phyloP scores from a whole-genome alignment of 805 yeast genomes.

The Metschnikowia gelsemii region DNA sequence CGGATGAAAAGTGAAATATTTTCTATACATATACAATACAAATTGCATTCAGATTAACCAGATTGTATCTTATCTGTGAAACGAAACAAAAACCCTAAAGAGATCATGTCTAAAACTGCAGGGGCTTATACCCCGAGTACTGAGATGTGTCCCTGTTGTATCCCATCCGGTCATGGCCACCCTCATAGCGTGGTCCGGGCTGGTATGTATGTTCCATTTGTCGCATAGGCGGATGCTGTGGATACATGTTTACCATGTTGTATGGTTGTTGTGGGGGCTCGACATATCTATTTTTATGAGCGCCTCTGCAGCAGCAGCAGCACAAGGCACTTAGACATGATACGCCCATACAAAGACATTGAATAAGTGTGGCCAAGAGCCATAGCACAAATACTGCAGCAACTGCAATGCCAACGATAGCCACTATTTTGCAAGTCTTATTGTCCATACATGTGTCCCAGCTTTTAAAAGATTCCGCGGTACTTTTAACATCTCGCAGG shows the following conservation, averaged over 20 bases:
- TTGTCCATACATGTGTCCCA: conserved; percentile 86
- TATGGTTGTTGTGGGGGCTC: conserved; percentile 25
- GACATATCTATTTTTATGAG: conserved; percentile 20
- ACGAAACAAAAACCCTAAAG: not conserved
- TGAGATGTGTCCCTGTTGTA: conserved; percentile 10
- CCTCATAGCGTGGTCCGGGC: conserved; percentile 10
- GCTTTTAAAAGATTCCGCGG: conserved; percentile 53
- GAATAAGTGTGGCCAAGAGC: conserved; percentile 53
- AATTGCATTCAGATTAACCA: conserved; percentile 9
- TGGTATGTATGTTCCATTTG: conserved; percentile 18
- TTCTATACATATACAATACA: conserved; percentile 14
- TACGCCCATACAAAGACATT: conserved; percentile 57
- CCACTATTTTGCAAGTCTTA: conserved; percentile 70
- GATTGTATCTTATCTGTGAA: not conserved
- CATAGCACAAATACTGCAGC: conserved; percentile 56
- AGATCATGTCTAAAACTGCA: conserved; percentile 5
- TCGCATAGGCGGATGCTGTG: conserved; percentile 18
- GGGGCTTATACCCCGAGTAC: conserved; percentile 16
- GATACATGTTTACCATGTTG: conserved; percentile 38
- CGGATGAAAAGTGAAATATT: conserved; percentile 1
- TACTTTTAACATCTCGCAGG: conserved; percentile 25
- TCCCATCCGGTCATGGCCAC: conserved; percentile 4
- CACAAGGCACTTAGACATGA: conserved; percentile 43
- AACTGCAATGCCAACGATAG: conserved; percentile 67
- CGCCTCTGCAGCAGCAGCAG: conserved; percentile 48